Base-by-base conservation (phyloP, 1,284 basidiomycete species). In the Schizophyllum amplum region DNA sequence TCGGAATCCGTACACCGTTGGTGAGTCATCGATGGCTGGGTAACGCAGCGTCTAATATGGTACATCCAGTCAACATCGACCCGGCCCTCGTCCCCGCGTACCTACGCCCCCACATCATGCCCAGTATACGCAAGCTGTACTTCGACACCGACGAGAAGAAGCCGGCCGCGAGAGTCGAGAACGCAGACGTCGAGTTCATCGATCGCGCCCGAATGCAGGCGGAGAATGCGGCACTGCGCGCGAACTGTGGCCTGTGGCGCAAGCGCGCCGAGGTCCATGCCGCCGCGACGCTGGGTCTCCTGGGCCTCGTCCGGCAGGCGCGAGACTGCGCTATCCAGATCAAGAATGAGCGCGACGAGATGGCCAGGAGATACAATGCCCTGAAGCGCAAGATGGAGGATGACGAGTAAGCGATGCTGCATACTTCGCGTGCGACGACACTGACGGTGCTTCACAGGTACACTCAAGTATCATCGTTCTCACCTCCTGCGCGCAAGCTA, bases 181-280 rank as follows among this genome's bases (percentile, higher is more conserved):
- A 46, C 27, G 60, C 59, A 20, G 65, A 68, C 17, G 52, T 65
- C 24, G 57, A 69, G 33, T 72, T 71, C 52, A 68, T 66, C 46
- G 80, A 79, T 59, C 73, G 72, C 53, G 71, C 72, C n/a, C 72
- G 75, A 15, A 71, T 82, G 7, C 70, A 71, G 17, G 76, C 79
- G 15, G 81, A 83, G 60, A 80, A 81, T 64, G 68, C 71, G 25
- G 75, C 76, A 0, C 67, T 84, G 27, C 73, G 73, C 46, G 68
- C 70, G 25, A 74, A 75, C 58, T 82, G 78, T 65, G 69, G 68
- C 27, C 71, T 78, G 61, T 84, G 81, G 82, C 77, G 79, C 50
- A 77, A 75, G 56, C 78, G 82, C 47, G 82, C 82, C 11, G 78
- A 82, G 58, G 71, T 77, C 7, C 82, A 84, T 61, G 76, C 80